Base-by-base conservation (phyloP, 75 land plant species). In the Cupressus sempervirens region DNA sequence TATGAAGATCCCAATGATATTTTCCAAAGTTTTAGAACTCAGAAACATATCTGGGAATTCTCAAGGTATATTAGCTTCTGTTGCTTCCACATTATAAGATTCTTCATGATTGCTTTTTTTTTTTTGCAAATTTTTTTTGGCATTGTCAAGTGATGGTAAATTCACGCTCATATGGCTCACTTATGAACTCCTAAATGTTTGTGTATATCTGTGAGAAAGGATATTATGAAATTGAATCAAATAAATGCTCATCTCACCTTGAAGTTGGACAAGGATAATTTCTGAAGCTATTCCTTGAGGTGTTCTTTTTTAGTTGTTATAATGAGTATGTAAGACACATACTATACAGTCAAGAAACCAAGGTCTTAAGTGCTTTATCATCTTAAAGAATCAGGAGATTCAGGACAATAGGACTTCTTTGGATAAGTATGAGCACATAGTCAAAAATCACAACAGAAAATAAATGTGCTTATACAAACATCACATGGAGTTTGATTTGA, bases 1-100 rank as follows among this genome's bases (percentile, higher is more conserved):
- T 74, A 43, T 88, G 89, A 88, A 34, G 83, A 75, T 45, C 65
- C 84, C 23, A 41, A 79, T 79, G 50, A 79, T 79, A 26, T 43
- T 8, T 79, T 79, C n/a, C 48, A 32, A 6, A 32, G 32, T 72
- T 2, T 72, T 32, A 30, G 74, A 72, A 72, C 74, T 30, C 32
- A 15, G 74, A 72, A 72, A 32, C 74, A 30, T 72, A 79, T 79
- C 32, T n/a, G 46, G 46, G 12, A 50, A 79, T 79, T 26, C 52
- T 43, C 32, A 79, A 79, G 81, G 81, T 79, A 79, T 79, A 45
- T 41, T 45, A 43, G 81, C 48, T 45, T 45, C 81, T 43, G 46
- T 45, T 79, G 30, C 45, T 26, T 79, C 48, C n/a, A 11, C 12
- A 11, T n/a, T 79, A 11, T 2, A 15, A 45, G 46, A 45, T 18